Evolutionary conservation across 176 grass and related monocot species (phyloP), one percentile per base, ranked within the genome.

Genomic region (Oryza officinalis): DNA sequence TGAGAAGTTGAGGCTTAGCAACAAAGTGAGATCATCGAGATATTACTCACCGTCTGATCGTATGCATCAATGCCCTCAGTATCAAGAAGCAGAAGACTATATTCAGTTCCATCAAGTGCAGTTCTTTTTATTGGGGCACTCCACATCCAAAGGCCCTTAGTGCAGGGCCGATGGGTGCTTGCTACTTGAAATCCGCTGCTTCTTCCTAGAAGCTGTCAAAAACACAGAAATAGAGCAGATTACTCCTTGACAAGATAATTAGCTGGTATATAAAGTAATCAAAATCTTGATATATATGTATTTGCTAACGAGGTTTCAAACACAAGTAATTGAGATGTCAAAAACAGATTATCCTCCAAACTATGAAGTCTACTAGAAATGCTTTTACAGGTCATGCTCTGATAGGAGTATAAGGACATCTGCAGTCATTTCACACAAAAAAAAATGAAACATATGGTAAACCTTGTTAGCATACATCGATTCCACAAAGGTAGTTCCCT

Each of bases 61-160:
- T 89, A 96, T 17, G 88, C 93, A 92, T 96, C 90, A 88, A 92
- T 92, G 87, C 93, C 93, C 87, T 95, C 93, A 38, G 75, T 90
- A 30, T 95, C 93, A 66, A 95, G 89, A 63, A 92, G 72, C 72
- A 95, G 45, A 86, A 92, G 88, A 81, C 80, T 90, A 52, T 95
- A 95, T 69, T 95, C 90, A 77, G 88, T 95, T 72, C 93, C 93
- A 61, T 95, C 90, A 84, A 92, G 90, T 67, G 90, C 85, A 22
- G 76, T 92, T 89, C 80, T 78, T 74, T 88, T 92, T 84, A 95
- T 82, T 61, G 93, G 93, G 22, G 88, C 82, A 86, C 90, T 95
- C 90, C 90, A 95, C 88, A 95, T 95, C 93, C 88, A 95, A 90
- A 95, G 88, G 65, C 93, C 93, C 81, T 95, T 95, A 10, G 93